These are phyloP conservation scores for Exserohilum turcica DNA, from an alignment of 2,329 filamentous ascomycete genomes.

Conservation along the genomic window DNA sequence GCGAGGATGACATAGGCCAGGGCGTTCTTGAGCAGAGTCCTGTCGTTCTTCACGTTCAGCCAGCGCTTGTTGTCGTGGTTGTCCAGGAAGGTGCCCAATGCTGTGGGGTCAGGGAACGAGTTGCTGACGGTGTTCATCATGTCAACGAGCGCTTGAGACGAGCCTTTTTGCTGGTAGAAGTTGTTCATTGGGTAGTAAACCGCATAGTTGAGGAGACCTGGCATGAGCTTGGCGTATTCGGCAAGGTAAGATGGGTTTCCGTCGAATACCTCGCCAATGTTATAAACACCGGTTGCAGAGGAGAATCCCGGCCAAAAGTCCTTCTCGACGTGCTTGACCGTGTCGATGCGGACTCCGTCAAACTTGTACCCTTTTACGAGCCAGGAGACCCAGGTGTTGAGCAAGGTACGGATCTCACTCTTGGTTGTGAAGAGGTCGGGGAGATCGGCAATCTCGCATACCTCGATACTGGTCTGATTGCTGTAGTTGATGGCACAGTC, in stretches of 20 bases:
- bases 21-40: constrained; percentile 46
- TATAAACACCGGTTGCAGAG: constrained; percentile 61
- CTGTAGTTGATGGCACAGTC: constrained; percentile 39
- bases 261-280: constrained; percentile 65
- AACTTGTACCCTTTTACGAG: constrained; percentile 40
- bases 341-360: constrained; percentile 66
- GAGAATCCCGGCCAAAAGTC: constrained; percentile 63
- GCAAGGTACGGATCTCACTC: constrained; percentile 29
- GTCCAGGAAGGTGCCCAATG: constrained; percentile 47
- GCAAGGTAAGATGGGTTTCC: constrained; percentile 59
- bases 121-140: constrained; percentile 43
- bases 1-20: constrained; percentile 46
- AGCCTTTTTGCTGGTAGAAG: constrained; percentile 43
- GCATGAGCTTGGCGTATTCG: constrained; percentile 60
- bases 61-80: constrained; percentile 50
- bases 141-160: constrained; percentile 40
- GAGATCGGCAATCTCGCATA: constrained; percentile 38
- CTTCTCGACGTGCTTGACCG: constrained; percentile 65
- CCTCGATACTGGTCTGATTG: constrained; percentile 38
- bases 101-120: constrained; percentile 41
- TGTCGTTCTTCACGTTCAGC: constrained; percentile 44
- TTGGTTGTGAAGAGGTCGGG: constrained; percentile 39
- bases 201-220: constrained; percentile 67
- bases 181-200: constrained; percentile 51
- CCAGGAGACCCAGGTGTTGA: constrained; percentile 40